A percentile compares a stretch with the other conserved stretches of the same genome.
phyloP scores from a whole-genome alignment of 2,329 filamentous ascomycete species.

The Aspergillus ochraceus region DNA sequence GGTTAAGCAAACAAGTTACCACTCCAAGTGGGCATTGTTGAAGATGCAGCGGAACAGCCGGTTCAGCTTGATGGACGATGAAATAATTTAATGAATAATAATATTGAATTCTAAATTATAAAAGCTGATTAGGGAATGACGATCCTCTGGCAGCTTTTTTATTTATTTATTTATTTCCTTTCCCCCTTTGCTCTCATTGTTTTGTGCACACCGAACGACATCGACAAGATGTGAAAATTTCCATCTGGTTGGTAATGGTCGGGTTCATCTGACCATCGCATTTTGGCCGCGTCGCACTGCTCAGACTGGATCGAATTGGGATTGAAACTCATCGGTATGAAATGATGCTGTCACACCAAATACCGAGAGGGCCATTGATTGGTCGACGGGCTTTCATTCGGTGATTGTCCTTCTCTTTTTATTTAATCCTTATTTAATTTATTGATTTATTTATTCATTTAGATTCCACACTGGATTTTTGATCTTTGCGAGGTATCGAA shows the following conservation, averaged over 20 bases:
- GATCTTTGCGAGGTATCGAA: neutral
- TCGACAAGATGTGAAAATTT: neutral
- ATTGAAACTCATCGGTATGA: neutral
- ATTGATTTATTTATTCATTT: neutral
- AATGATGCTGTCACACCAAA: neutral
- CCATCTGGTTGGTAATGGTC: too few relatives aligned
- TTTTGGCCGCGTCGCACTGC: too few relatives aligned
- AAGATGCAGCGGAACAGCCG: slow-evolving; percentile 13
- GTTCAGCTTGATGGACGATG: slow-evolving; percentile 4
- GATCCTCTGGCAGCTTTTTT: neutral
- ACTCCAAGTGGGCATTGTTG: neutral
- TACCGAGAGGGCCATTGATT: neutral
- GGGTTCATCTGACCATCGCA: too few relatives aligned
- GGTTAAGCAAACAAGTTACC: neutral
- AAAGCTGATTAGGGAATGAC: neutral
- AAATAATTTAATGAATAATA: neutral
- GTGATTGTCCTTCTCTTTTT: neutral
- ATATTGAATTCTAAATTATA: neutral
- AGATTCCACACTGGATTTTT: neutral
- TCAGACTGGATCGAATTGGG: too few relatives aligned
- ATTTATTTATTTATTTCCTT: too few relatives aligned
- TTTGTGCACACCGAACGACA: neutral
- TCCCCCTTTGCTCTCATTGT: neutral
- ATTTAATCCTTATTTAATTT: neutral
- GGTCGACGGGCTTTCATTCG: neutral